phyloP scores from a whole-genome alignment of 768 basidiomycete genomes.

The Leccinum sublutescens region DNA sequence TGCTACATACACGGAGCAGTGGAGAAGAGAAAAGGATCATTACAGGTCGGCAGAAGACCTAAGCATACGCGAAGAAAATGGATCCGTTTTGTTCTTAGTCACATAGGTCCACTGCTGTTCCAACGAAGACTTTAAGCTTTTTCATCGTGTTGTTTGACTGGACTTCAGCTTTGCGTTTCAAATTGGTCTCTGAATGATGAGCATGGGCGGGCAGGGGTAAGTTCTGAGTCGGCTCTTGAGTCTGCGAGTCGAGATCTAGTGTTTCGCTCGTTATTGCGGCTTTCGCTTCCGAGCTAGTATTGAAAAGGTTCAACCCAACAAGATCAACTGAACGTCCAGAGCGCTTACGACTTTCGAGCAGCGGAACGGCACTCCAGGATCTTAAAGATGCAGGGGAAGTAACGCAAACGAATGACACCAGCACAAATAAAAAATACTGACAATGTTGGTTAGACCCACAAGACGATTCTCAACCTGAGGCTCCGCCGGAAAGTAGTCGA shows the following conservation, averaged over 20 bases:
- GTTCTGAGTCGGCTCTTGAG: slow-evolving; percentile 41
- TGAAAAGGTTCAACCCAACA: neutral
- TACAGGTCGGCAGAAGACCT: neutral
- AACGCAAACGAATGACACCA: neutral
- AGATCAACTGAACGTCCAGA: neutral
- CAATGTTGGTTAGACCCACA: slow-evolving; percentile 59
- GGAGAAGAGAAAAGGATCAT: neutral
- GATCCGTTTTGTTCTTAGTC: slow-evolving; percentile 43
- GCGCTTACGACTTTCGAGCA: slow-evolving; percentile 15
- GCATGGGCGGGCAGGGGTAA: slow-evolving; percentile 12
- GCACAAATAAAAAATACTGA: slow-evolving; percentile 29
- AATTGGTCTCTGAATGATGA: slow-evolving; percentile 23
- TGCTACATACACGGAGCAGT: too few species aligned
- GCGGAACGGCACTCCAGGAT: slow-evolving; percentile 7
- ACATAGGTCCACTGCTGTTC: slow-evolving; percentile 67
- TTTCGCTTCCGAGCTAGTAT: neutral
- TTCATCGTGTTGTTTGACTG: slow-evolving; percentile 36
- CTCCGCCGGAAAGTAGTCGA: slow-evolving; percentile 68
- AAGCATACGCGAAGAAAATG: neutral
- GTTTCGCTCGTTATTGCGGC: slow-evolving; percentile 1
- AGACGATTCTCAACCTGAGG: slow-evolving; percentile 56
- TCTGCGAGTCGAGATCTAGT: slow-evolving; percentile 33
- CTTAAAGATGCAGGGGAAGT: slow-evolving; percentile 4
- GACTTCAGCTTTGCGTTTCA: slow-evolving; percentile 35
- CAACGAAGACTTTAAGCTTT: slow-evolving; percentile 72